Conservation (phyloP, 176 grass and related monocot species). For the Carex cristatella region DNA sequence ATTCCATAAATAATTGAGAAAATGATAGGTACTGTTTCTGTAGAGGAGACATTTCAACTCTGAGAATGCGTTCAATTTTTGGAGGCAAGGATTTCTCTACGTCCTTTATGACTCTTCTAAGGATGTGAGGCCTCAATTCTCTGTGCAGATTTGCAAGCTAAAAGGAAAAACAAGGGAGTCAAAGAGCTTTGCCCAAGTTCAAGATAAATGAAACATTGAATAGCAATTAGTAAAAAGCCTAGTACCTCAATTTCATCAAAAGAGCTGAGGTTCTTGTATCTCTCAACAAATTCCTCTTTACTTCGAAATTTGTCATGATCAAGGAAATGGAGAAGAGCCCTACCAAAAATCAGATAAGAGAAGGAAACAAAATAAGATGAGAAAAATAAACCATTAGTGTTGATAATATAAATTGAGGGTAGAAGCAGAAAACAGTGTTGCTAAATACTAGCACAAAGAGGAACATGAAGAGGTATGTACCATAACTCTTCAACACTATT, state of each 20-base stretch:
- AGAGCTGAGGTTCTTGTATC: slow-evolving; percentile 95
- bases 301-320: slow-evolving; percentile 81
- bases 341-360: slow-evolving; percentile 23
- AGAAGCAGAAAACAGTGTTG: slow-evolving; percentile 14
- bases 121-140: slow-evolving; percentile 95
- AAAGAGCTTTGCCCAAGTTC: slow-evolving; percentile 14
- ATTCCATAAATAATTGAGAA: not conserved
- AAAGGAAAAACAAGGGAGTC: slow-evolving; percentile 20
- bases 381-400: not conserved
- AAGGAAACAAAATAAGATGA: not conserved
- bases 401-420: not conserved
- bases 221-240: not conserved
- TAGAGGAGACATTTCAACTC: slow-evolving; percentile 94
- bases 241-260: slow-evolving; percentile 90
- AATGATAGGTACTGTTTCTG: slow-evolving; percentile 74
- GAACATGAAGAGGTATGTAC: slow-evolving; percentile 33
- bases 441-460: slow-evolving; percentile 12
- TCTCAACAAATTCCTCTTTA: slow-evolving; percentile 98
- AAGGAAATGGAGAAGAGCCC: slow-evolving; percentile 99
- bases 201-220: not conserved
- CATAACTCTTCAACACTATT: slow-evolving; percentile 98
- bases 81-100: slow-evolving; percentile 98
- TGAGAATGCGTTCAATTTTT: slow-evolving; percentile 96
- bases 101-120: slow-evolving; percentile 95
- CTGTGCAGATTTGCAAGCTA: slow-evolving; percentile 97